Evolutionary conservation across 352 stramenopile genomes (phyloP).

Genomic region (Nothophytophthora sp.): DNA sequence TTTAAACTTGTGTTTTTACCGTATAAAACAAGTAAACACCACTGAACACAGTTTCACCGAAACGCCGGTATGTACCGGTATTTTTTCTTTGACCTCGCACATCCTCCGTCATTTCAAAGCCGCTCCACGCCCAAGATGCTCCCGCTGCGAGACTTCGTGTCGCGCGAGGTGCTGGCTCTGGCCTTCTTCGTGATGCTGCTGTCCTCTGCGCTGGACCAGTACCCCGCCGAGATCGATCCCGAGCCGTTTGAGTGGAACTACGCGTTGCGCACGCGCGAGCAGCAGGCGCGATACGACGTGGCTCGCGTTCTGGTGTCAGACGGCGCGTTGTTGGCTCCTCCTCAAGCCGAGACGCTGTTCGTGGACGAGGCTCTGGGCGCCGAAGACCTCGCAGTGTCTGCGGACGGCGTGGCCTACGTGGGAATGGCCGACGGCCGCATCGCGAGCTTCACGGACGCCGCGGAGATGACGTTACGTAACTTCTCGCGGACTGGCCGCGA

Average conservation of each 20-base stretch:
- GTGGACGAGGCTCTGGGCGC: slow-evolving; percentile 34
- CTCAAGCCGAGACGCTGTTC: slow-evolving; percentile 35
- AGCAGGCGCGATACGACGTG: slow-evolving; percentile 38
- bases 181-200: slow-evolving; percentile 55
- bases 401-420: slow-evolving; percentile 47
- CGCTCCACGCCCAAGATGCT: slow-evolving; percentile 15
- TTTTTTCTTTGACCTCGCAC: too few relatives aligned
- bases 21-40: too few relatives aligned
- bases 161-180: slow-evolving; percentile 44
- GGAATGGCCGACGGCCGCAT: slow-evolving; percentile 58
- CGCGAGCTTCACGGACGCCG: slow-evolving; percentile 33
- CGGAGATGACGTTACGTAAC: slow-evolving; percentile 33
- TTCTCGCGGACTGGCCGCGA: slow-evolving; percentile 51
- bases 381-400: slow-evolving; percentile 47
- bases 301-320: slow-evolving; percentile 16
- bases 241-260: slow-evolving; percentile 34
- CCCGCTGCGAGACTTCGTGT: slow-evolving; percentile 36
- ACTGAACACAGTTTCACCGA: too few relatives aligned
- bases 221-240: slow-evolving; percentile 38
- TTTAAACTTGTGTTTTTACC: too few relatives aligned
- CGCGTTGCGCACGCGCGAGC: slow-evolving; percentile 36
- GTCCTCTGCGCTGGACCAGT: slow-evolving; percentile 51
- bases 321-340: slow-evolving; percentile 22
- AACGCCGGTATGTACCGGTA: too few relatives aligned
- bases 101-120: too few relatives aligned